Evolutionary conservation across 306 rosid genomes (phyloP).

Genomic region (Prunus davidiana): DNA sequence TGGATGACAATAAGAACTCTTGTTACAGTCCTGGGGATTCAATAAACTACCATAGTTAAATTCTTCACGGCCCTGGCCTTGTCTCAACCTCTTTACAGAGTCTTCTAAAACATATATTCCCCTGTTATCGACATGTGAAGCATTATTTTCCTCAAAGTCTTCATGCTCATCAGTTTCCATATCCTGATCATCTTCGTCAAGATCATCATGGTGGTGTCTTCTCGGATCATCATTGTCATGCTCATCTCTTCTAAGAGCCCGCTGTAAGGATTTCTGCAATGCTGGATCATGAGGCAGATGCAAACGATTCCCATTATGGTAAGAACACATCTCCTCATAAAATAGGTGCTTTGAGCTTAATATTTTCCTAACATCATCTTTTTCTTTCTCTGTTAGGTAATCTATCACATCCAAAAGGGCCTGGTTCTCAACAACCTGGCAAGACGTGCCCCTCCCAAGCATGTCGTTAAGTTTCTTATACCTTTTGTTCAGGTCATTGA

Average conservation of each 20-base stretch:
- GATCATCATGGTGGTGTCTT: slow-evolving; percentile 65
- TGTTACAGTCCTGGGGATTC: slow-evolving; percentile 48
- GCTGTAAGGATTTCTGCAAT: slow-evolving; percentile 74
- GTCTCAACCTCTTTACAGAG: slow-evolving; percentile 53
- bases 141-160: slow-evolving; percentile 60
- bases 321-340: slow-evolving; percentile 94
- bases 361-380: slow-evolving; percentile 76
- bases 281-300: slow-evolving; percentile 89
- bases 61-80: slow-evolving; percentile 48
- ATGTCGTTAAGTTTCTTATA: slow-evolving; percentile 83
- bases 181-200: slow-evolving; percentile 68
- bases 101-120: slow-evolving; percentile 39
- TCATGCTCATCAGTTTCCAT: slow-evolving; percentile 66
- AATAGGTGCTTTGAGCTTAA: slow-evolving; percentile 84
- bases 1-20: slow-evolving; percentile 38
- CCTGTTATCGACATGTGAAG: slow-evolving; percentile 48
- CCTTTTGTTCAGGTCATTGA: slow-evolving; percentile 90
- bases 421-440: slow-evolving; percentile 89
- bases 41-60: slow-evolving; percentile 41
- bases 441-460: slow-evolving; percentile 90
- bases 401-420: slow-evolving; percentile 63
- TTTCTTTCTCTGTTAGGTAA: slow-evolving; percentile 73
- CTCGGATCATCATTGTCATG: slow-evolving; percentile 56
- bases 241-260: slow-evolving; percentile 76
- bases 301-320: slow-evolving; percentile 78